Base-by-base conservation (phyloP, 208 protist species). In the Jaenimonas drosophilae region DNA sequence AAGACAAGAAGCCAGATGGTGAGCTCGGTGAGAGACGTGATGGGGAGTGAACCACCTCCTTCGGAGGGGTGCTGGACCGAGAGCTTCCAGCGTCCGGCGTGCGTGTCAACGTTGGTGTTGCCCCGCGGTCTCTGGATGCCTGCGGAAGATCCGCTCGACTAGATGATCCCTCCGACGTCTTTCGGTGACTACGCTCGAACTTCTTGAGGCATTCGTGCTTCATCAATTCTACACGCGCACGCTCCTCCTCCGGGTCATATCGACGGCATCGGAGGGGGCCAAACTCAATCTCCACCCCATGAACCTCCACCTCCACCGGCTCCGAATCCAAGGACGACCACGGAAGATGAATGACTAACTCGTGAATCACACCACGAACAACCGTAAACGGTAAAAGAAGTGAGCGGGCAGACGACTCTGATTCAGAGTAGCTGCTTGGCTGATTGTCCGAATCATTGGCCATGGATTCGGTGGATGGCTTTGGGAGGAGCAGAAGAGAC, bases 301-400 rank as follows among this genome's bases (percentile, higher is more conserved):
- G 56, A 3, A 82, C 62, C 43, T 86, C 64, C 14, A 94, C 61
- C 16, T 51, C 36, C 16, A 86, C 75, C 4, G 71, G 64, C 49
- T 86, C 72, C 6, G 60, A 51, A 29, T 88, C 73, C 4, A 90
- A 48, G 5, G 77, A 65, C 0, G 79, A 44, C 85, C 85, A 94
- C 27, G 85, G 85, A n/a, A 94, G 64, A 3, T 27, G 51, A 12
- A 94, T 76, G 0, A 38, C 36, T 5, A 94, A 57, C 40, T 80
- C 50, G 2, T 43, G 51, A 45, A 88, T 74, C 2, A 81, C 45
- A n/a, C 85, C 85, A 23, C 61, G 66, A 7, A 76, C 64, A n/a
- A 90, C 69, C 0, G 69, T 86, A 17, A 93, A 84, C 0, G 85
- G 85, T 9, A 74, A 49, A 0, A 86, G 50, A 2, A 90, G 67